Evolutionary conservation across 2,329 filamentous ascomycete species (phyloP).

Genomic region (Colletotrichum plurivorum): DNA sequence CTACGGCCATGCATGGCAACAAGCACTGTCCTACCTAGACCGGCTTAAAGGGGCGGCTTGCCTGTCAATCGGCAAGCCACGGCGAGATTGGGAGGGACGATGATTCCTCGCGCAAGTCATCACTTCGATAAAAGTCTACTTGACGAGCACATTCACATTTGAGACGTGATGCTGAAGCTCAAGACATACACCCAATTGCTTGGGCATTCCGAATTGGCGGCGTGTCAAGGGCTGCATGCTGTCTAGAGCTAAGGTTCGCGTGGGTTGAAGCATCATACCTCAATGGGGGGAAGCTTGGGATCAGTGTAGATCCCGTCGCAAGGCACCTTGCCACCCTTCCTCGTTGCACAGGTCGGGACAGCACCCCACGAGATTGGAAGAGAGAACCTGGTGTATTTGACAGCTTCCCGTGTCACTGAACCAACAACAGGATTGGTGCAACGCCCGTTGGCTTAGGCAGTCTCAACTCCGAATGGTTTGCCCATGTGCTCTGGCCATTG

Average conservation of each 20-base stretch:
- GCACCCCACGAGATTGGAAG: conserved; percentile 25
- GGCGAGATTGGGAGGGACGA: not conserved
- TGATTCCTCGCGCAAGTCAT: no score
- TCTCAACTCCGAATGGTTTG: conserved; percentile 38
- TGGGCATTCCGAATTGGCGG: not conserved
- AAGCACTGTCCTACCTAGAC: conserved; percentile 17
- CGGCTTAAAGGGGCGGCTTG: conserved; percentile 4
- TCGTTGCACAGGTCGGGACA: not conserved
- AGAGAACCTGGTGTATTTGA: conserved; percentile 17
- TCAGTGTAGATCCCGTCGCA: not conserved
- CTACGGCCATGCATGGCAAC: conserved; percentile 22
- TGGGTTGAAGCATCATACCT: conserved; percentile 4
- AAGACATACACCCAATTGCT: not conserved
- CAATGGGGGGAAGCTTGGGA: conserved; percentile 12
- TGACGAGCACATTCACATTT: no score
- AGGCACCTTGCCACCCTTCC: not conserved
- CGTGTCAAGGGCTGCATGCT: not conserved
- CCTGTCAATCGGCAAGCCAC: not conserved
- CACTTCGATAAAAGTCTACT: not conserved
- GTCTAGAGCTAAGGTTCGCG: not conserved
- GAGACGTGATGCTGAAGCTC: not conserved
- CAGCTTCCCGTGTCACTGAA: conserved; percentile 28
- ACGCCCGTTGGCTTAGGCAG: conserved; percentile 28
- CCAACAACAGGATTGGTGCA: conserved; percentile 35
- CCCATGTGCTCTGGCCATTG: conserved; percentile 61